phyloP scores from a whole-genome alignment of 139 green algal genomes.

The Volvox africanus region DNA sequence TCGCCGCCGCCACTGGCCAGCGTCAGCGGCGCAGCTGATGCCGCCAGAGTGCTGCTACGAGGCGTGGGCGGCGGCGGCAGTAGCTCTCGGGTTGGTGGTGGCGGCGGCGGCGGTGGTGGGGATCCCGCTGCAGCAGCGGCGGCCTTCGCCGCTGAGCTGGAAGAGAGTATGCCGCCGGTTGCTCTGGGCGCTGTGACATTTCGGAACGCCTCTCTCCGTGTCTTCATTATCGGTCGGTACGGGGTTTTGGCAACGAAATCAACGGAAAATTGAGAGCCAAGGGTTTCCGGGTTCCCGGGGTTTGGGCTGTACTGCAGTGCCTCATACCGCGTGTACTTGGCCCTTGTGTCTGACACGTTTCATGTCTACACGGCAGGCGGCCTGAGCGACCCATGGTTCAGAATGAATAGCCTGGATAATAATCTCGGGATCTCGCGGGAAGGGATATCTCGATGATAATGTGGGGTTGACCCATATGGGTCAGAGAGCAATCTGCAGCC shows the following conservation, averaged over 20 bases:
- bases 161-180: conserved; percentile 60
- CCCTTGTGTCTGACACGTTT: too few species aligned
- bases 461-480: too few species aligned
- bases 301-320: too few species aligned
- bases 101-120: neutral
- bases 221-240: conserved; percentile 48
- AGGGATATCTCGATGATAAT: too few species aligned
- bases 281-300: too few species aligned
- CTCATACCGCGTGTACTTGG: too few species aligned
- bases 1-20: neutral
- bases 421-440: too few species aligned
- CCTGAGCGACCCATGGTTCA: too few species aligned
- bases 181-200: conserved; percentile 62
- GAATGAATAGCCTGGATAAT: too few species aligned
- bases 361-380: too few species aligned
- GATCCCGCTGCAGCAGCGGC: conserved; percentile 4
- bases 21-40: conserved; percentile 16
- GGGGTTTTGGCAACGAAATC: neutral
- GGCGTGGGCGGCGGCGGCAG: neutral
- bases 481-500: too few species aligned
- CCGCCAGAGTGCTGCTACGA: neutral
- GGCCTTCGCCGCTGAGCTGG: conserved; percentile 20
- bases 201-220: conserved; percentile 41
- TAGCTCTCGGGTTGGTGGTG: neutral
- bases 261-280: neutral